A percentile compares a stretch with the other conserved stretches of the same genome.
Evolutionary conservation across 129 eudicot genomes (phyloP).

Genomic region (Pittosporum tobira): DNA sequence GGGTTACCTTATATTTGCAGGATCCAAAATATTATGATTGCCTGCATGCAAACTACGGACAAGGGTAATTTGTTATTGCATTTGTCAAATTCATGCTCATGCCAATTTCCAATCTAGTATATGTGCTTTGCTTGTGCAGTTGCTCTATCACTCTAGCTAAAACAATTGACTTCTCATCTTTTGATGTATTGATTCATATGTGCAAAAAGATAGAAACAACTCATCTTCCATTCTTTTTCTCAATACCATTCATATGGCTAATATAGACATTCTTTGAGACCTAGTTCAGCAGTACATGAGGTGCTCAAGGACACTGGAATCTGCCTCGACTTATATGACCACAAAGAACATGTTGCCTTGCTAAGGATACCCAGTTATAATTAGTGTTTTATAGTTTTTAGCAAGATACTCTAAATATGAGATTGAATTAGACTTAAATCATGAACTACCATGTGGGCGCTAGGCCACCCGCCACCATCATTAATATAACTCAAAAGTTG

Average conservation of each 20-base stretch:
- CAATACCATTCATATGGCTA: too few species aligned
- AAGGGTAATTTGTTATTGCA: background rate
- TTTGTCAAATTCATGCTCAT: background rate
- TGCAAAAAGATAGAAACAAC: background rate
- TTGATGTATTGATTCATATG: background rate
- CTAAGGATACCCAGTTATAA: too few species aligned
- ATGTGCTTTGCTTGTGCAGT: background rate
- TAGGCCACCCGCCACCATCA: too few species aligned
- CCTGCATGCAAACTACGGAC: constrained; percentile 14
- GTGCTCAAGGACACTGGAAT: too few species aligned
- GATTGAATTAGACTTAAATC: too few species aligned
- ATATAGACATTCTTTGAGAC: background rate
- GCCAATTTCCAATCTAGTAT: background rate
- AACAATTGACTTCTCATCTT: background rate
- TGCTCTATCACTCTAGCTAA: too few species aligned
- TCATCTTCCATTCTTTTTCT: background rate
- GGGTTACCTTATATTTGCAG: constrained; percentile 14
- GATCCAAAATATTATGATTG: constrained; percentile 5
- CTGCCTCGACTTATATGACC: too few species aligned
- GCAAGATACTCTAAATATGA: too few species aligned
- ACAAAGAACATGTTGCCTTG: too few species aligned
- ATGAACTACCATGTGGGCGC: too few species aligned
- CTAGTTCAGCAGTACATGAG: background rate
- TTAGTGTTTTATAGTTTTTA: too few species aligned
- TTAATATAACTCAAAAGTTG: too few species aligned